phyloP scores from a whole-genome alignment of 169 alveolate genomes.

The Eimeria praecox region DNA sequence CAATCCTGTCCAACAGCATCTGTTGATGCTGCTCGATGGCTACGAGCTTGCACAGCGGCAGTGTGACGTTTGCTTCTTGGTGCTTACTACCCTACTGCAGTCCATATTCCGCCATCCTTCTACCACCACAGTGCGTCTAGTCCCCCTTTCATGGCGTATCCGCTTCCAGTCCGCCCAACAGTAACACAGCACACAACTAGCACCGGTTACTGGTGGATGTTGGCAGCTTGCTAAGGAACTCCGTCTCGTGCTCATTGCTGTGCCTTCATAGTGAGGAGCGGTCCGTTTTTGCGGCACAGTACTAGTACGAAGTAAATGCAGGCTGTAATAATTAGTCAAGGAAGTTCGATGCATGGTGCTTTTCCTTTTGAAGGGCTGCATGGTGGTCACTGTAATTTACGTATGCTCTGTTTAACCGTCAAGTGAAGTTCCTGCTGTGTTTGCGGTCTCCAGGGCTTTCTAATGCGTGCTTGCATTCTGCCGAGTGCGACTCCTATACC shows the following conservation, averaged over 20 bases:
- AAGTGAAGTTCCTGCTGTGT: not conserved
- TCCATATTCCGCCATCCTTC: constrained; percentile 33
- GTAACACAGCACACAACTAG: not conserved
- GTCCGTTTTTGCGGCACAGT: not conserved
- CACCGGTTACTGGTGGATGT: not conserved
- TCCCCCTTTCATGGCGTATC: not conserved
- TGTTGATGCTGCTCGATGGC: constrained; percentile 36
- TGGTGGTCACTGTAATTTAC: not conserved
- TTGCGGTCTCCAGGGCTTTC: not conserved
- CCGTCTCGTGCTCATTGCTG: not conserved
- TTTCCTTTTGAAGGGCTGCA: not conserved
- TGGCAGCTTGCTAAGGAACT: not conserved
- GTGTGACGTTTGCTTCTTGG: constrained; percentile 41
- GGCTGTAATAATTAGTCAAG: not conserved
- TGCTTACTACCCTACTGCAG: constrained; percentile 35
- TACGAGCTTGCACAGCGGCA: constrained; percentile 48
- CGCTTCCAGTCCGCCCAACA: not conserved
- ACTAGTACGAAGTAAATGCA: not conserved
- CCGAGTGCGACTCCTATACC: not conserved
- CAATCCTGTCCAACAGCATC: constrained; percentile 23
- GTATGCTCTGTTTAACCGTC: not conserved
- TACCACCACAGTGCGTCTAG: constrained; percentile 14
- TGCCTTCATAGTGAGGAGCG: not conserved
- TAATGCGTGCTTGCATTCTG: constrained; percentile 33
- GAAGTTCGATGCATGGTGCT: not conserved